Conservation (phyloP, 331 rosid species). For the Quercus tomentella region DNA sequence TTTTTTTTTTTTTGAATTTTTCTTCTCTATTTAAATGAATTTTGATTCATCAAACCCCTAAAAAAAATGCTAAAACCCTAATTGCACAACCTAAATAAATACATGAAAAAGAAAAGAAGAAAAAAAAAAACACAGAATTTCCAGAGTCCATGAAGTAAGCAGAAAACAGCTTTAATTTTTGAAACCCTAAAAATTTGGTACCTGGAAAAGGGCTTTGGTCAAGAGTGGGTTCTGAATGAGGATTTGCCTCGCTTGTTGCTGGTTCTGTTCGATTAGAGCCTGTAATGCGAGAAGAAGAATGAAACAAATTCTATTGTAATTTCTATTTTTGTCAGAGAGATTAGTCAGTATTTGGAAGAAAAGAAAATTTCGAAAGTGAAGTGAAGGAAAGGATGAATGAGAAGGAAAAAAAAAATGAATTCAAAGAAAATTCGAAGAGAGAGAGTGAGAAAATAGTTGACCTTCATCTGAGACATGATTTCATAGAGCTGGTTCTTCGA, state of each 20-base stretch:
- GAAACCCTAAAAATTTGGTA: conserved; percentile 1
- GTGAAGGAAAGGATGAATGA: not conserved
- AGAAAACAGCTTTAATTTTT: not conserved
- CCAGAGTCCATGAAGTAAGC: not conserved
- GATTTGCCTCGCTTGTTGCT: conserved; percentile 86
- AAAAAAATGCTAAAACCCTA: conserved; percentile 5
- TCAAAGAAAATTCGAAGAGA: not conserved
- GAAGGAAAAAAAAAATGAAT: not conserved
- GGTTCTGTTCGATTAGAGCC: conserved; percentile 87
- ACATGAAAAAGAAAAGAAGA: not conserved
- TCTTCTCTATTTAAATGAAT: not conserved
- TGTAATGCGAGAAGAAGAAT: conserved; percentile 7
- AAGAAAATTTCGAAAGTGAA: not conserved
- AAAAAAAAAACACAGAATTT: not conserved
- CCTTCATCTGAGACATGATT: conserved; percentile 99
- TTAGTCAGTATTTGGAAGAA: not conserved
- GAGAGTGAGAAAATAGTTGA: not conserved
- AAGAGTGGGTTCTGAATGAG: conserved; percentile 88
- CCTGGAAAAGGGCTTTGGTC: conserved; percentile 98
- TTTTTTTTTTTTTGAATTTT: not conserved
- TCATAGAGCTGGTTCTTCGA: conserved; percentile 86
- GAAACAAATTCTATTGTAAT: not conserved
- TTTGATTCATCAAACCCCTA: not conserved
- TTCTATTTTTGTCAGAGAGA: not conserved
- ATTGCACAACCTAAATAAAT: not conserved